phyloP scores from a whole-genome alignment of 2,329 filamentous ascomycete genomes.

The Ophiostoma himal-ulmi region DNA sequence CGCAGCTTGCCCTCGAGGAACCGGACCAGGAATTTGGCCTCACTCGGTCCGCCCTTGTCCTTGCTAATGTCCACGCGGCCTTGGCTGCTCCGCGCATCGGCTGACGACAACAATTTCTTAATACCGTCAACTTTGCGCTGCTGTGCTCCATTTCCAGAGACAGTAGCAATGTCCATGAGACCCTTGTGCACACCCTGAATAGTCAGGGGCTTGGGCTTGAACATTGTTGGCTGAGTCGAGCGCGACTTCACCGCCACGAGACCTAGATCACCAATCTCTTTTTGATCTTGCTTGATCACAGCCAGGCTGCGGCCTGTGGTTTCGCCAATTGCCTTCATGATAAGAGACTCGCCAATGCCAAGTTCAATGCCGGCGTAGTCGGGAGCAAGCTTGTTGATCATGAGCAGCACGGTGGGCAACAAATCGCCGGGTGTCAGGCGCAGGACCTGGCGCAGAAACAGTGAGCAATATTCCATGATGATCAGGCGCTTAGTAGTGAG shows the following conservation, averaged over 20 bases:
- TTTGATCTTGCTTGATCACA: slow-evolving; percentile 91
- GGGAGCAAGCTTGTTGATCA: slow-evolving; percentile 96
- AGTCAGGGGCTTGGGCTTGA: slow-evolving; percentile 89
- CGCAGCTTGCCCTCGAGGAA: slow-evolving; percentile 93
- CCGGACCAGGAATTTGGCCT: slow-evolving; percentile 88
- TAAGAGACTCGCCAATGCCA: slow-evolving; percentile 95
- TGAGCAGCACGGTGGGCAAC: slow-evolving; percentile 80
- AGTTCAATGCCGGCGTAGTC: slow-evolving; percentile 96
- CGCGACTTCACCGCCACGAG: slow-evolving; percentile 93
- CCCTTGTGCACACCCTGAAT: slow-evolving; percentile 81
- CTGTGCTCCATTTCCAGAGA: slow-evolving; percentile 81
- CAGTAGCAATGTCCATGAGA: slow-evolving; percentile 79
- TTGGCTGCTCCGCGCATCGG: slow-evolving; percentile 65
- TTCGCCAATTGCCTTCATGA: slow-evolving; percentile 98
- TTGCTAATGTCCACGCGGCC: slow-evolving; percentile 85
- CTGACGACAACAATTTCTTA: slow-evolving; percentile 91
- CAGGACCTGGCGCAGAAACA: slow-evolving; percentile 91
- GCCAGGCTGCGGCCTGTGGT: slow-evolving; percentile 80
- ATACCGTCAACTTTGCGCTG: slow-evolving; percentile 87
- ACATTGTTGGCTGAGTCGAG: slow-evolving; percentile 95
- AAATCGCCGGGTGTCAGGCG: slow-evolving; percentile 83
- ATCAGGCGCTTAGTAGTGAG: slow-evolving; percentile 86
- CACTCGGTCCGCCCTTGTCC: slow-evolving; percentile 88
- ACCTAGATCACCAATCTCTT: slow-evolving; percentile 91
- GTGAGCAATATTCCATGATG: slow-evolving; percentile 81